A percentile compares a stretch with the other conserved stretches of the same genome.
Evolutionary conservation across 352 stramenopile genomes (phyloP).

Genomic region (Phytophthora pseudosyringae): DNA sequence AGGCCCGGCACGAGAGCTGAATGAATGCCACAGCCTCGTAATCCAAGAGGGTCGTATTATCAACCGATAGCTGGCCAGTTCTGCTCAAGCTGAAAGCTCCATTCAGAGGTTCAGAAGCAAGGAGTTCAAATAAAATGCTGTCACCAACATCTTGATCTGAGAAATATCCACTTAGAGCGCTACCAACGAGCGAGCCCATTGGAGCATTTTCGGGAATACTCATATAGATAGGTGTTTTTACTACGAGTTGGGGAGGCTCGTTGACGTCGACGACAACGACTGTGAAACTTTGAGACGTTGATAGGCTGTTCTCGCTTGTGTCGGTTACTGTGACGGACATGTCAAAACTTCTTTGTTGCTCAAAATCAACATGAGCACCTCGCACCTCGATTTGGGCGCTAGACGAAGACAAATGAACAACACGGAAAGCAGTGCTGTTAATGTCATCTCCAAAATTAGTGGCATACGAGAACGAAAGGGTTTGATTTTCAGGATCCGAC

Average conservation of each 20-base stretch:
- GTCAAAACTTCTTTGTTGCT: conserved; percentile 41
- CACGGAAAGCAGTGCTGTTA: conserved; percentile 41
- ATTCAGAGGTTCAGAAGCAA: conserved; percentile 13
- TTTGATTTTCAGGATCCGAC: conserved; percentile 63
- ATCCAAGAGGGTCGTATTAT: conserved; percentile 18
- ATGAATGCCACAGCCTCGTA: conserved; percentile 22
- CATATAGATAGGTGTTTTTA: conserved; percentile 10
- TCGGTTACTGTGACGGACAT: conserved; percentile 51
- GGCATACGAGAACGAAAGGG: conserved; percentile 39
- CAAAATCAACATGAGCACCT: conserved; percentile 47
- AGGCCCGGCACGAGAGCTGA: conserved; percentile 21
- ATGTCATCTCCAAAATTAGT: conserved; percentile 33
- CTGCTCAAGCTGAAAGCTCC: conserved; percentile 12
- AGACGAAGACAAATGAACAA: conserved; percentile 41
- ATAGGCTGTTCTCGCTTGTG: conserved; percentile 30
- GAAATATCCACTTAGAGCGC: conserved; percentile 14
- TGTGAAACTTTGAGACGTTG: conserved; percentile 22
- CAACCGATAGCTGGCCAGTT: conserved; percentile 24
- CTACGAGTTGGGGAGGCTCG: conserved; percentile 19
- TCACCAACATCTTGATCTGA: conserved; percentile 34
- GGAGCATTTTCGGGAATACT: conserved; percentile 31
- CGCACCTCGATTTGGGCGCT: conserved; percentile 53
- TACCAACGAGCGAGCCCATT: conserved; percentile 23
- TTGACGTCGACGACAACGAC: conserved; percentile 26
- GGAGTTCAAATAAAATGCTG: conserved; percentile 6